Evolutionary conservation across 805 yeast species (phyloP), one percentile per base, ranked within the genome.

Genomic region (Suhomyces canberraensis): DNA sequence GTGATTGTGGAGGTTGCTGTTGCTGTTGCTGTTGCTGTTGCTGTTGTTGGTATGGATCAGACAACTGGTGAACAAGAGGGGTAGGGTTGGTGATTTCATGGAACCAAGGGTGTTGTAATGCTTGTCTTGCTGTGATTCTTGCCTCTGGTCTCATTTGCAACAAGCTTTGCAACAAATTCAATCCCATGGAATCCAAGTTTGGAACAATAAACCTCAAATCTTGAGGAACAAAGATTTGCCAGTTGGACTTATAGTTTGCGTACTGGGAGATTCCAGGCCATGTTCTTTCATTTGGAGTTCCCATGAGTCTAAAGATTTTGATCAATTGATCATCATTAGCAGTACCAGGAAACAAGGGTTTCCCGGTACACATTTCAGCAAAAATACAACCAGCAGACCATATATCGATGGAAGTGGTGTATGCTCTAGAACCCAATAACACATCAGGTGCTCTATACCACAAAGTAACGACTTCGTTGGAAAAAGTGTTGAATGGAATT

Each of bases 401-500:
- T 66, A 93, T 87, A 58, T 93, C 98, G 42, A 93, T 95, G 7
- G 96, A 90, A 0, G 98, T 93, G 31, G 96, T 85, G 63, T 93
- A 93, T 39, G 95, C 91, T 50, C 96, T 79, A 3, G 96, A 88
- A 2, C 98, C 98, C 54, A 93, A 73, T 35, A 93, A 69, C 20
- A 93, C 98, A 58, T 91, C 98, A 0, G 98, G 98, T 0, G 98
- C 96, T 46, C 98, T 77, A 63, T 91, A 91, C 98, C 98, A 93
- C 45, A 93, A 69, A 0, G 98, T 93, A 30, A 93, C 98, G 36
- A 93, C 98, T 60, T 93, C 98, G 61, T 91, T 93, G 15, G 96
- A 87, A 56, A 90, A 93, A 0, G 98, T 93, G 65, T 95, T 89
- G 44, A 93, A 91, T 2, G 98, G 98, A 36, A 93, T 95, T 13